A percentile compares a stretch with the other conserved stretches of the same genome.
phyloP scores from a whole-genome alignment of 805 yeast genomes.

The Ogataea corticis region DNA sequence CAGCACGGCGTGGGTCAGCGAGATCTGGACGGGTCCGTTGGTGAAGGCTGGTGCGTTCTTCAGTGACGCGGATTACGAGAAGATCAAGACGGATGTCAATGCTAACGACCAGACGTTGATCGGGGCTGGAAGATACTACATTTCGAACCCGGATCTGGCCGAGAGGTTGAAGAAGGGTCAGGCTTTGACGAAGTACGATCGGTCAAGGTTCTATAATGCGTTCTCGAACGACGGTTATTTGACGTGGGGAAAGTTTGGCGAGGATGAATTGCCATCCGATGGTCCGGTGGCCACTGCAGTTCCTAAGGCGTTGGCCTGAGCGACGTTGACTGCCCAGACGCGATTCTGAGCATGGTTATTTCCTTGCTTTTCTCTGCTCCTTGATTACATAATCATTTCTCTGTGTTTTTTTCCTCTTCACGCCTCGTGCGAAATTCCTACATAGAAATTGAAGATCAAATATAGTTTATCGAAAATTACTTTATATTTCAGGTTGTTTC shows the following conservation, averaged over 20 bases:
- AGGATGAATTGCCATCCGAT: slow-evolving; percentile 11
- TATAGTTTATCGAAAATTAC: too few species aligned
- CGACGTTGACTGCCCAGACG: too few species aligned
- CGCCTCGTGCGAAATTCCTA: not conserved
- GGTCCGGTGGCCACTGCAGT: slow-evolving; percentile 10
- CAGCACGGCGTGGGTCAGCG: slow-evolving; percentile 22
- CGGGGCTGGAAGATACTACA: slow-evolving; percentile 40
- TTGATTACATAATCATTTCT: too few species aligned
- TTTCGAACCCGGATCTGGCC: slow-evolving; percentile 48
- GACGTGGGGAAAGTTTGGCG: slow-evolving; percentile 21
- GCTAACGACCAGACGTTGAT: slow-evolving; percentile 46
- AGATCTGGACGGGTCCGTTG: slow-evolving; percentile 38
- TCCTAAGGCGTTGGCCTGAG: slow-evolving; percentile 18
- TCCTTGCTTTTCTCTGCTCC: too few species aligned
- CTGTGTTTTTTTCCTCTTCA: too few species aligned
- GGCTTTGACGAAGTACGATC: slow-evolving; percentile 40
- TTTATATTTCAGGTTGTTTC: too few species aligned
- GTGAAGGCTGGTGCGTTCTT: slow-evolving; percentile 26
- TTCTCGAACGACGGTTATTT: slow-evolving; percentile 18
- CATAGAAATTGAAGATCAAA: too few species aligned
- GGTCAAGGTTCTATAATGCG: slow-evolving; percentile 40
- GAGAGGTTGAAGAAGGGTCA: slow-evolving; percentile 38
- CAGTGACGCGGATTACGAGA: slow-evolving; percentile 31
- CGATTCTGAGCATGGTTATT: too few species aligned
- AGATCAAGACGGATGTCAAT: slow-evolving; percentile 21